phyloP scores from a whole-genome alignment of 495 filamentous ascomycete genomes.

The Penicillium lagena region DNA sequence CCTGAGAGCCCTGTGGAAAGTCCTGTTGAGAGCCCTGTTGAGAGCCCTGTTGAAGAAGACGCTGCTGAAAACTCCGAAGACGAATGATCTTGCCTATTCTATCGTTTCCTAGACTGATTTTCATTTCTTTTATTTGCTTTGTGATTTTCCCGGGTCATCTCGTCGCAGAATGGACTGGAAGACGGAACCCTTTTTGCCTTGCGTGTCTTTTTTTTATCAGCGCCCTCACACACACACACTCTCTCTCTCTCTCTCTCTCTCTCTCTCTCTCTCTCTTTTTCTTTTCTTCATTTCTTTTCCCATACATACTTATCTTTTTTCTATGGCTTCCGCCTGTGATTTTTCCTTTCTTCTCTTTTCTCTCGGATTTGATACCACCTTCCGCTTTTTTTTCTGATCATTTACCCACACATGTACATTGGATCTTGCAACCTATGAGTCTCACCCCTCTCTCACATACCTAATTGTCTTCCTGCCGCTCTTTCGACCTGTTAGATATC shows the following conservation, averaged over 20 bases:
- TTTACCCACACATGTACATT: slow-evolving; percentile 15
- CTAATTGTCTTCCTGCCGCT: slow-evolving; percentile 17
- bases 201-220: too few relatives aligned
- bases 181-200: too few relatives aligned
- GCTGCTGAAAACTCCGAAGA: background rate
- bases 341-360: slow-evolving; percentile 18
- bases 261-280: background rate
- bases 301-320: slow-evolving; percentile 13
- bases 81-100: background rate
- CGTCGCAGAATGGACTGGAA: too few relatives aligned
- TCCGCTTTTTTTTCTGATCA: slow-evolving; percentile 5
- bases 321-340: slow-evolving; percentile 10
- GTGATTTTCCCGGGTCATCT: background rate
- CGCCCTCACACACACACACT: too few relatives aligned
- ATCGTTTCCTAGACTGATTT: background rate
- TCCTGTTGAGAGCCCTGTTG: background rate
- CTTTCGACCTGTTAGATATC: slow-evolving; percentile 11
- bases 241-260: background rate
- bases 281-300: slow-evolving; percentile 7
- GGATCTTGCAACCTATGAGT: background rate
- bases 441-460: slow-evolving; percentile 8
- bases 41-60: background rate
- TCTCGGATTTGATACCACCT: slow-evolving; percentile 29
- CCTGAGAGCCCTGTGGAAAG: slow-evolving; percentile 4
- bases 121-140: background rate